A percentile compares a stretch with the other conserved stretches of the same genome.
phyloP scores from a whole-genome alignment of 371 early-diverging fungal genomes.

The Lichtheimia corymbifera region DNA sequence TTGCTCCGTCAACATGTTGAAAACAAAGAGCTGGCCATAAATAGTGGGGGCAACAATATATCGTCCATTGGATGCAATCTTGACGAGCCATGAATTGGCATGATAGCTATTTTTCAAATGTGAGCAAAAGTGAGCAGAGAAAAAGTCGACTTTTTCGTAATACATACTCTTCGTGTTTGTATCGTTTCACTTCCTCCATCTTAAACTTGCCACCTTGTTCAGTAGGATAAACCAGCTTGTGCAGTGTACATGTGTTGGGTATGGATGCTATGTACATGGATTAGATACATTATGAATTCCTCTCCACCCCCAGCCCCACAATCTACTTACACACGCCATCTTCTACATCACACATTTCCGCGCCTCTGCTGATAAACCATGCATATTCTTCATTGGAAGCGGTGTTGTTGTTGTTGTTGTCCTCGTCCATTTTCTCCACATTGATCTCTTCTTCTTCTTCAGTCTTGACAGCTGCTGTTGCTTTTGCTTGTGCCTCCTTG shows the following conservation, averaged over 20 bases:
- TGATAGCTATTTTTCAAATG: slow-evolving; percentile 55
- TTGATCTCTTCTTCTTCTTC: slow-evolving; percentile 10
- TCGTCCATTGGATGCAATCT: slow-evolving; percentile 82
- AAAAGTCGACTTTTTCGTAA: not conserved
- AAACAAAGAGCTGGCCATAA: slow-evolving; percentile 84
- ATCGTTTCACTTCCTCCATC: slow-evolving; percentile 71
- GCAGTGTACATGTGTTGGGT: slow-evolving; percentile 81
- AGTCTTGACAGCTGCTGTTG: slow-evolving; percentile 6
- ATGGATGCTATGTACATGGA: slow-evolving; percentile 57
- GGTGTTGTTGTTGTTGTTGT: slow-evolving; percentile 1
- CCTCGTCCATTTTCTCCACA: slow-evolving; percentile 10
- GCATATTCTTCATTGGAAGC: slow-evolving; percentile 42
- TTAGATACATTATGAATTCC: not conserved
- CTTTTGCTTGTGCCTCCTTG: slow-evolving; percentile 9
- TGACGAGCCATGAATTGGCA: slow-evolving; percentile 91
- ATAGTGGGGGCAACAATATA: slow-evolving; percentile 87
- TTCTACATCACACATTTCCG: slow-evolving; percentile 85
- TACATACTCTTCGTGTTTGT: slow-evolving; percentile 74
- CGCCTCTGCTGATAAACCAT: slow-evolving; percentile 84
- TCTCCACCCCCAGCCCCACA: not conserved
- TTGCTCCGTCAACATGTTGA: slow-evolving; percentile 72
- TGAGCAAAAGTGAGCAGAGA: not conserved
- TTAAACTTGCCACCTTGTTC: slow-evolving; percentile 64
- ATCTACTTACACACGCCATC: slow-evolving; percentile 70
- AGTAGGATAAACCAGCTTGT: slow-evolving; percentile 79